phyloP scores from a whole-genome alignment of 176 grass and related monocot genomes.

The Tillandsia leiboldiana region DNA sequence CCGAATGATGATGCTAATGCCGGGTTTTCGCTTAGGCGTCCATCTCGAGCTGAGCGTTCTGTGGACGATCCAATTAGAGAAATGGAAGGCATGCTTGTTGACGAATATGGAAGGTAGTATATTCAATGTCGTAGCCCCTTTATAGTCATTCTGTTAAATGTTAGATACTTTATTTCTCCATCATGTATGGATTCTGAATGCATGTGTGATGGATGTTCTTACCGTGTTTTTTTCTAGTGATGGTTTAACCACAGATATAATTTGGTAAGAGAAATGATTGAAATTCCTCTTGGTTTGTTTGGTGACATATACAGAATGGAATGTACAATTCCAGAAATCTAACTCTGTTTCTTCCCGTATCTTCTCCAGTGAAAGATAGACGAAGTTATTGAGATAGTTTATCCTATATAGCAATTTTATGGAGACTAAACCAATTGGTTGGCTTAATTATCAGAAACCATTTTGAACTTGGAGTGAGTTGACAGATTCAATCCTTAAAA shows the following conservation, averaged over 20 bases:
- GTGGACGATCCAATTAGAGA: constrained; percentile 98
- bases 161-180: background rate
- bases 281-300: too few species aligned
- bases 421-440: too few species aligned
- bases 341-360: too few species aligned
- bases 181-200: background rate
- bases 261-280: too few species aligned
- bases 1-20: constrained; percentile 50
- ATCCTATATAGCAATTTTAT: too few species aligned
- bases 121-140: constrained; percentile 10
- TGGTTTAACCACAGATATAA: background rate
- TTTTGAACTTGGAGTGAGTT: too few species aligned
- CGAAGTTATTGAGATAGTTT: too few species aligned
- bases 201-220: background rate
- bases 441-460: too few species aligned
- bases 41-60: constrained; percentile 74
- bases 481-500: too few species aligned
- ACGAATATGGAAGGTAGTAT: constrained; percentile 97
- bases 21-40: constrained; percentile 43
- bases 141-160: background rate
- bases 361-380: too few species aligned
- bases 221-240: background rate
- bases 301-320: too few species aligned
- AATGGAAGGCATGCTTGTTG: constrained; percentile 94
- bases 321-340: too few species aligned